phyloP scores from a whole-genome alignment of 1,139 yeast species.

The Pichia sp. region DNA sequence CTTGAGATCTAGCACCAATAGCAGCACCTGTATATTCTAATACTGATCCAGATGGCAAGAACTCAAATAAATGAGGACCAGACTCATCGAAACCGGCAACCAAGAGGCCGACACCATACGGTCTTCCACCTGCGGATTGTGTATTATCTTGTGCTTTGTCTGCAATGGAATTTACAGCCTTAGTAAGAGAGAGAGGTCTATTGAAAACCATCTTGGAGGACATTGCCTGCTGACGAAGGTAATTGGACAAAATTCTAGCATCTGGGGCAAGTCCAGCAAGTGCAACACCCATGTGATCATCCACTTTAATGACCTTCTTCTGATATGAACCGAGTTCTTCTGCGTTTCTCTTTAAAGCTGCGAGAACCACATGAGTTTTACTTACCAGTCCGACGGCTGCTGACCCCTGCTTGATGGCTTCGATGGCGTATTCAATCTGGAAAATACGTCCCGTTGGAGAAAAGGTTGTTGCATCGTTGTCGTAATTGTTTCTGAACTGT shows the following conservation, averaged over 20 bases:
- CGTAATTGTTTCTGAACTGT: slow-evolving; percentile 93
- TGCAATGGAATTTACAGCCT: slow-evolving; percentile 81
- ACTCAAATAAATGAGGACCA: slow-evolving; percentile 92
- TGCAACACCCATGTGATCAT: slow-evolving; percentile 90
- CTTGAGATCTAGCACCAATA: slow-evolving; percentile 98
- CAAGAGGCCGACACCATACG: slow-evolving; percentile 93
- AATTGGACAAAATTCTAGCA: slow-evolving; percentile 88
- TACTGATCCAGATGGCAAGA: slow-evolving; percentile 92
- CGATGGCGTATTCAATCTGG: slow-evolving; percentile 93
- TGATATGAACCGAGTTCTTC: slow-evolving; percentile 97
- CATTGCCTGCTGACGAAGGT: slow-evolving; percentile 86
- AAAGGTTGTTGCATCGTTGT: slow-evolving; percentile 95
- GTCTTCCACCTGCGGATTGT: slow-evolving; percentile 92
- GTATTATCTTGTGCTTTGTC: slow-evolving; percentile 97
- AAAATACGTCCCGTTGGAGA: slow-evolving; percentile 96
- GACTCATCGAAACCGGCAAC: slow-evolving; percentile 91
- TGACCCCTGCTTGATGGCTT: slow-evolving; percentile 96
- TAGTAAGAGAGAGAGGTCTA: slow-evolving; percentile 78
- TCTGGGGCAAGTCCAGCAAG: slow-evolving; percentile 98
- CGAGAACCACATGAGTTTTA: slow-evolving; percentile 79
- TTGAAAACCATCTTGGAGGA: slow-evolving; percentile 78
- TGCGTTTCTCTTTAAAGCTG: slow-evolving; percentile 90
- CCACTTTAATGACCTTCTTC: slow-evolving; percentile 85
- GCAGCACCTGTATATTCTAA: slow-evolving; percentile 91
- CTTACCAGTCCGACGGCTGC: slow-evolving; percentile 95